Evolutionary conservation across 768 basidiomycete genomes (phyloP).

Genomic region (Aureoboletus auriporus): DNA sequence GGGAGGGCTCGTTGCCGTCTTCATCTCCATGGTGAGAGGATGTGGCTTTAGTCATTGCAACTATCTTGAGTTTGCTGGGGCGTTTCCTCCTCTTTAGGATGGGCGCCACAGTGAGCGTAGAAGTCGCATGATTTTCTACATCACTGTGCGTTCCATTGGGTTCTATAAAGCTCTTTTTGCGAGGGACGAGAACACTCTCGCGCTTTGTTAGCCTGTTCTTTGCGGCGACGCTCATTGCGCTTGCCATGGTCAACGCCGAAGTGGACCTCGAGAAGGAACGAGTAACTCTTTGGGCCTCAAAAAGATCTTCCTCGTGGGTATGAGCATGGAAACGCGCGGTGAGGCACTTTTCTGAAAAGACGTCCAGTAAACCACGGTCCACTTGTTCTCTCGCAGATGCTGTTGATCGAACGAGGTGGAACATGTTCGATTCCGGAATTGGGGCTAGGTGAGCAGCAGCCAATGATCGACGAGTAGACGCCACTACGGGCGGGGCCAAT

Average conservation of each 20-base stretch:
- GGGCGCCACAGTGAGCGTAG: not conserved
- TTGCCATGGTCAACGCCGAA: constrained; percentile 57
- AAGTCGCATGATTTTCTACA: constrained; percentile 8
- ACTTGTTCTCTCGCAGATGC: constrained; percentile 62
- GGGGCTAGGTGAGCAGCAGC: constrained; percentile 55
- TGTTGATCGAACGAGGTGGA: constrained; percentile 66
- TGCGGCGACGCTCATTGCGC: constrained; percentile 51
- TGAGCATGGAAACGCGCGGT: constrained; percentile 64
- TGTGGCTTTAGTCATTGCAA: constrained; percentile 15
- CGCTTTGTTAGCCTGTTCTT: constrained; percentile 57
- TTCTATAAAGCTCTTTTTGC: constrained; percentile 49
- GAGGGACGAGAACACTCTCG: constrained; percentile 65
- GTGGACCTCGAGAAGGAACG: constrained; percentile 50
- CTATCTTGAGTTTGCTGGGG: constrained; percentile 28
- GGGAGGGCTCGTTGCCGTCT: constrained; percentile 13
- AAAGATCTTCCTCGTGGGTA: constrained; percentile 59
- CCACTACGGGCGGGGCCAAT: constrained; percentile 8
- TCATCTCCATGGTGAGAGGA: constrained; percentile 25
- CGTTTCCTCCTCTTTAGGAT: constrained; percentile 22
- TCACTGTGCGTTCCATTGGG: constrained; percentile 13
- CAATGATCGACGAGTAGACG: constrained; percentile 55
- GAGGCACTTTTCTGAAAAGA: constrained; percentile 71
- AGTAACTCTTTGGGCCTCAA: constrained; percentile 47
- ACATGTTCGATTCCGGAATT: constrained; percentile 43
- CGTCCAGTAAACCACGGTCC: constrained; percentile 75